A percentile compares a stretch with the other conserved stretches of the same genome.
Evolutionary conservation across 1,139 yeast species (phyloP).

Genomic region (Zygosaccharomyces pseudobailii): DNA sequence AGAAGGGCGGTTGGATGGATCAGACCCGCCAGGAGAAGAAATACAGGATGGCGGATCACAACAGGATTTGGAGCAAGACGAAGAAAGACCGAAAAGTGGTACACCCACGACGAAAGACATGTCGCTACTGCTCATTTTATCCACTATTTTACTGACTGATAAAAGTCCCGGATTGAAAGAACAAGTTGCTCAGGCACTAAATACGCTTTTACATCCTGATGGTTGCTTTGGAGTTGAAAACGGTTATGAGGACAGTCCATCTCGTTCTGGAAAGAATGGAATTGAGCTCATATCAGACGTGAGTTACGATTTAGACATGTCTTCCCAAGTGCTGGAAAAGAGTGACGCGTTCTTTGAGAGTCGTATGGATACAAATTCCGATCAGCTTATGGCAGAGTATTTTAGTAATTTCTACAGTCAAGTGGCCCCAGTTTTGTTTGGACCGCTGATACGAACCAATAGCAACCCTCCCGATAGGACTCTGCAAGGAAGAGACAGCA

Average conservation of each 20-base stretch:
- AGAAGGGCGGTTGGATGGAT: conserved; percentile 2
- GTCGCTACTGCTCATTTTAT: conserved; percentile 56
- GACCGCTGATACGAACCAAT: conserved; percentile 41
- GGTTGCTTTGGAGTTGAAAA: conserved; percentile 28
- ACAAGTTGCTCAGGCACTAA: conserved; percentile 81
- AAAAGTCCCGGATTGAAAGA: conserved; percentile 67
- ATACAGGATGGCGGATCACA: neutral
- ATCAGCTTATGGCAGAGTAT: conserved; percentile 45
- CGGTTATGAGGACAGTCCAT: conserved; percentile 13
- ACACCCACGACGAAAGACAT: conserved; percentile 40
- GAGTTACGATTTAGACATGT: conserved; percentile 3
- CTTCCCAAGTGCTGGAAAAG: conserved; percentile 2
- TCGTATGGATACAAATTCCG: conserved; percentile 11
- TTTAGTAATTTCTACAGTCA: conserved; percentile 55
- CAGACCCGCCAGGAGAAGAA: neutral
- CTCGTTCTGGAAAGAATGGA: conserved; percentile 13
- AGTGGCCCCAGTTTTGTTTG: conserved; percentile 58
- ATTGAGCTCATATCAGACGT: conserved; percentile 12
- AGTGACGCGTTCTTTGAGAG: conserved; percentile 6
- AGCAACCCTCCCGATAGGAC: conserved; percentile 13
- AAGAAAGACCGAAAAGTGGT: conserved; percentile 4
- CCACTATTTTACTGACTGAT: conserved; percentile 60
- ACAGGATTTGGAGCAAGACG: neutral
- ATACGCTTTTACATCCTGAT: conserved; percentile 63
- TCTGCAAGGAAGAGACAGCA: conserved; percentile 32